phyloP scores from a whole-genome alignment of 352 stramenopile genomes.

The Phytopythium boreale region DNA sequence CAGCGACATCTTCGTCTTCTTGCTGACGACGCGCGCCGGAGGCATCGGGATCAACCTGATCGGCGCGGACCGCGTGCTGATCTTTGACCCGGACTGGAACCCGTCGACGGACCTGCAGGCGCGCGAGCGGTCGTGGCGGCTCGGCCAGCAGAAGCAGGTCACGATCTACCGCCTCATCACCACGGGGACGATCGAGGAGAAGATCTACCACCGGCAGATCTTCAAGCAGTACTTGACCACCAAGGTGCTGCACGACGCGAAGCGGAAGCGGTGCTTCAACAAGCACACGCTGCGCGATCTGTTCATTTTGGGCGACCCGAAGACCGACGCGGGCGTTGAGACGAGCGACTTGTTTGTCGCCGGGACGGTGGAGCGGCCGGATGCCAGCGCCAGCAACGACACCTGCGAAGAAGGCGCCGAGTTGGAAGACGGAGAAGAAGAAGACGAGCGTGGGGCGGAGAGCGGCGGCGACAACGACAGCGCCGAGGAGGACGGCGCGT shows the following conservation, averaged over 20 bases:
- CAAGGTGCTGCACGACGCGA: conserved; percentile 95
- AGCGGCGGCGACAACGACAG: conserved; percentile 9
- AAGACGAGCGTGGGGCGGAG: conserved; percentile 14
- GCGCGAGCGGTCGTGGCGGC: conserved; percentile 96
- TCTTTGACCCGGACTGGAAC: conserved; percentile 99
- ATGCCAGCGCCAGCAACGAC: conserved; percentile 8
- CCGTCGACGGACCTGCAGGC: conserved; percentile 95
- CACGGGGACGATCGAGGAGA: conserved; percentile 98
- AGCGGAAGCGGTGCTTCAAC: conserved; percentile 96
- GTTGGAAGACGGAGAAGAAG: conserved; percentile 29
- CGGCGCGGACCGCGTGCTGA: conserved; percentile 94
- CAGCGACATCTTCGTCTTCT: conserved; percentile 72
- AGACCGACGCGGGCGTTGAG: conserved; percentile 75
- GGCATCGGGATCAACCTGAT: conserved; percentile 97
- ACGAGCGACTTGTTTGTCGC: conserved; percentile 92
- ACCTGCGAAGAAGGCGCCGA: conserved; percentile 2
- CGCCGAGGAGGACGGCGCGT: conserved; percentile 3
- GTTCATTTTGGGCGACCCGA: conserved; percentile 88
- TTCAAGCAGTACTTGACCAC: conserved; percentile 99
- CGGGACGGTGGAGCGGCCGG: conserved; percentile 74
- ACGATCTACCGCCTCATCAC: conserved; percentile 93
- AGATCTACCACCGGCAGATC: conserved; percentile 99
- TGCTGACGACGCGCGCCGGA: conserved; percentile 89
- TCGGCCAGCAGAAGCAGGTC: conserved; percentile 88
- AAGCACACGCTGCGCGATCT: conserved; percentile 95